Conservation (phyloP, 345 rosid genomes). For the Corchorus olitorius region DNA sequence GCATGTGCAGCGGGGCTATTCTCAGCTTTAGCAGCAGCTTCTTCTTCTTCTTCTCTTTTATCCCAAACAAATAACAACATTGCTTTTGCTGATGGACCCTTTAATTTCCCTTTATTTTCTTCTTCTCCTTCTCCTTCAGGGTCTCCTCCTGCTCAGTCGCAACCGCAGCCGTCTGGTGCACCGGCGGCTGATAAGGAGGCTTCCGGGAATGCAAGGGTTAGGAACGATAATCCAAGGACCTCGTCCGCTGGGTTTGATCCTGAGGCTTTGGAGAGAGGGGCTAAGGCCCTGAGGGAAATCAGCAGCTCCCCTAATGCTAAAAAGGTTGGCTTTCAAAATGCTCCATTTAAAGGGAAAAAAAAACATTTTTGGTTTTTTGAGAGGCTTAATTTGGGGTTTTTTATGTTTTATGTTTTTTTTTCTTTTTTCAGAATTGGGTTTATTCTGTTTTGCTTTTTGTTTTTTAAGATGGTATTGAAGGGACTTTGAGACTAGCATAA, state of each 20-base stretch:
- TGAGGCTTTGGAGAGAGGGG: constrained; percentile 89
- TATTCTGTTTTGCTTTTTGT: neutral
- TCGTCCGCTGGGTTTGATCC: constrained; percentile 90
- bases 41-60: constrained; percentile 47
- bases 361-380: neutral
- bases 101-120: constrained; percentile 40
- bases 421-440: constrained; percentile 10
- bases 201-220: constrained; percentile 41
- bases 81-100: constrained; percentile 70
- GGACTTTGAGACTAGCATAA: neutral
- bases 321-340: constrained; percentile 46
- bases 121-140: constrained; percentile 40
- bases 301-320: constrained; percentile 66
- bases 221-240: constrained; percentile 82
- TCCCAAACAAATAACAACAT: constrained; percentile 21
- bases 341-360: neutral
- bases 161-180: constrained; percentile 38
- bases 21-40: constrained; percentile 71
- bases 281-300: constrained; percentile 68
- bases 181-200: constrained; percentile 38
- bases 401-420: neutral
- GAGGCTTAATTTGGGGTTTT: neutral
- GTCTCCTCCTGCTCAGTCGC: constrained; percentile 30
- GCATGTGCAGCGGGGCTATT: constrained; percentile 55
- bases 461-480: neutral